Evolutionary conservation across 2,329 filamentous ascomycete species (phyloP).

Genomic region (Neopestalotiopsis rosae): DNA sequence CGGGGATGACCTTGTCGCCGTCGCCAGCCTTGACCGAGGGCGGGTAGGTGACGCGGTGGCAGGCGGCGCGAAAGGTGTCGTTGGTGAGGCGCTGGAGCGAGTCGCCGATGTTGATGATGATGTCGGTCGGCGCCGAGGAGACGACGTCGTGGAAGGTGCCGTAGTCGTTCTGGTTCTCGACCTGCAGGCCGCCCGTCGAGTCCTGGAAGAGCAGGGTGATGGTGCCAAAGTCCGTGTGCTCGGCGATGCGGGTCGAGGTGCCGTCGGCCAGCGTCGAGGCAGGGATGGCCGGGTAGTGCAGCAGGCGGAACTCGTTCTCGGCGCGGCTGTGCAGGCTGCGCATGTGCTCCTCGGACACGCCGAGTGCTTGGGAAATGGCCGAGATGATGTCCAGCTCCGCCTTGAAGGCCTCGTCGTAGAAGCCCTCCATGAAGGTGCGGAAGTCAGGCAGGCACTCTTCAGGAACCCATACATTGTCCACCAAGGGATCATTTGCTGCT

Average conservation of each 20-base stretch:
- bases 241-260: slow-evolving; percentile 9
- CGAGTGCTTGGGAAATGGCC: background rate
- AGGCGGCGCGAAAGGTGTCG: slow-evolving; percentile 19
- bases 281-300: slow-evolving; percentile 16
- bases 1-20: slow-evolving; percentile 8
- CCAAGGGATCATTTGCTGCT: background rate
- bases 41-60: slow-evolving; percentile 13
- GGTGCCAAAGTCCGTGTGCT: slow-evolving; percentile 32
- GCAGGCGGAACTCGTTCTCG: slow-evolving; percentile 12
- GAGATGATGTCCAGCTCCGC: slow-evolving; percentile 8
- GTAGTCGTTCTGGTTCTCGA: slow-evolving; percentile 21
- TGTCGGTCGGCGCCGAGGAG: slow-evolving; percentile 30
- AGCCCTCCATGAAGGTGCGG: slow-evolving; percentile 7
- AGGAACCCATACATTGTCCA: slow-evolving; percentile 5
- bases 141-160: slow-evolving; percentile 27
- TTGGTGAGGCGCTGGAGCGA: slow-evolving; percentile 39
- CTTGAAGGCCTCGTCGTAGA: slow-evolving; percentile 13
- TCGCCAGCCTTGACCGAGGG: slow-evolving; percentile 6
- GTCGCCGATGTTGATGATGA: slow-evolving; percentile 43
- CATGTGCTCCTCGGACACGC: background rate
- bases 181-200: slow-evolving; percentile 29
- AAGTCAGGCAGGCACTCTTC: background rate
- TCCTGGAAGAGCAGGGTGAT: slow-evolving; percentile 32
- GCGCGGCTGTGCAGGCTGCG: background rate
- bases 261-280: slow-evolving; percentile 20